Evolutionary conservation across 768 basidiomycete genomes (phyloP).

Genomic region (Suillus paluster): DNA sequence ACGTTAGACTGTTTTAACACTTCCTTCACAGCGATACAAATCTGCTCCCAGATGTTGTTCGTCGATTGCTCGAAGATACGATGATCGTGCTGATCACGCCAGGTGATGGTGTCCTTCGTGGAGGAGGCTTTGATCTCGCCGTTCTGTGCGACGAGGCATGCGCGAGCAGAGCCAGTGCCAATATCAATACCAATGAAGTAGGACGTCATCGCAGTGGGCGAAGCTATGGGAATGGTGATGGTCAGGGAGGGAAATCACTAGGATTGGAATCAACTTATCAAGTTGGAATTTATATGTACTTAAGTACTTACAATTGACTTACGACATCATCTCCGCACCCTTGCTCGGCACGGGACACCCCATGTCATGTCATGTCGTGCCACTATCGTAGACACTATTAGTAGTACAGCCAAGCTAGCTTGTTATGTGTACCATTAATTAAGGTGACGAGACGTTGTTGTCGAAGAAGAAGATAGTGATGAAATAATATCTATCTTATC

Average conservation of each 20-base stretch:
- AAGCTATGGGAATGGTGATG: slow-evolving; percentile 2
- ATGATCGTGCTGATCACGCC: slow-evolving; percentile 82
- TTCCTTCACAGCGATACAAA: slow-evolving; percentile 62
- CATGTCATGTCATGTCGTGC: no score
- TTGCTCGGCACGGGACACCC: background rate
- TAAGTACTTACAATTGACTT: no score
- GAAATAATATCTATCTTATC: background rate
- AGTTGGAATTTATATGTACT: slow-evolving; percentile 2
- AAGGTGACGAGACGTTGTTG: no score
- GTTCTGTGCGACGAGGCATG: slow-evolving; percentile 70
- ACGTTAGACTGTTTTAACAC: slow-evolving; percentile 65
- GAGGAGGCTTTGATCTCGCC: slow-evolving; percentile 80
- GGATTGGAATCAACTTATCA: background rate
- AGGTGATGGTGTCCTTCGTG: slow-evolving; percentile 83
- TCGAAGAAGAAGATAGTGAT: background rate
- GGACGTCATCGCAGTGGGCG: slow-evolving; percentile 34
- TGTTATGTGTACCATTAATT: background rate
- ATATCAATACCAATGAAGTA: slow-evolving; percentile 83
- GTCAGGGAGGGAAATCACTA: slow-evolving; percentile 8
- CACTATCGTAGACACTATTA: no score
- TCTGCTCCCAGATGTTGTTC: slow-evolving; percentile 79
- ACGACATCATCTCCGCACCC: no score
- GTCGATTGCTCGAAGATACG: slow-evolving; percentile 98
- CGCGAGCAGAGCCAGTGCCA: slow-evolving; percentile 93
- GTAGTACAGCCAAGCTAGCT: no score